Conservation (phyloP, 345 rosid genomes). For the Odontarrhena argentea region DNA sequence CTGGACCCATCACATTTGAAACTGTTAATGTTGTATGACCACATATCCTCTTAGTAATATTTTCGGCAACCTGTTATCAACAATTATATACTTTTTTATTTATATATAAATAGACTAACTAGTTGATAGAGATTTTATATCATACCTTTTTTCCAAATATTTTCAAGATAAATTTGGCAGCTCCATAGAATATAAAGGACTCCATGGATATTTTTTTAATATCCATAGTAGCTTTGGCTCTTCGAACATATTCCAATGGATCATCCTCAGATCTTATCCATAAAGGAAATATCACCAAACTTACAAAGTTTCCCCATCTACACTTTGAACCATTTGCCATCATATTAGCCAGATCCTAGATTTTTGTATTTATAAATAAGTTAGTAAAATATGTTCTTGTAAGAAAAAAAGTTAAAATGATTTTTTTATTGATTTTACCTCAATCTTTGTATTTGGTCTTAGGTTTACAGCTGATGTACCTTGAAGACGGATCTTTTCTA, state of each 20-base stretch:
- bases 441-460: constrained; percentile 54
- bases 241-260: too few species aligned
- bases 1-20: constrained; percentile 58
- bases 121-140: neutral
- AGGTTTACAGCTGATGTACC: constrained; percentile 48
- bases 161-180: too few species aligned
- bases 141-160: too few species aligned
- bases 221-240: too few species aligned
- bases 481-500: constrained; percentile 16
- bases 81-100: neutral
- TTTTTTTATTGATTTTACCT: constrained; percentile 37
- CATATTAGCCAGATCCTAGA: constrained; percentile 49
- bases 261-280: too few species aligned
- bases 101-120: too few species aligned
- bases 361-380: neutral
- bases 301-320: constrained; percentile 49
- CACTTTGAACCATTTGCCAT: constrained; percentile 46
- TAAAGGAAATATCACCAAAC: too few species aligned
- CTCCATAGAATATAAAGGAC: too few species aligned
- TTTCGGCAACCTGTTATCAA: too few species aligned
- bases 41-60: constrained; percentile 36
- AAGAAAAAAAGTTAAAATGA: neutral
- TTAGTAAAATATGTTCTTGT: neutral
- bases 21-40: constrained; percentile 50
- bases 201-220: too few species aligned